A percentile compares a stretch with the other conserved stretches of the same genome.
Evolutionary conservation across 805 yeast genomes (phyloP).

Genomic region (Suhomyces vadensis): DNA sequence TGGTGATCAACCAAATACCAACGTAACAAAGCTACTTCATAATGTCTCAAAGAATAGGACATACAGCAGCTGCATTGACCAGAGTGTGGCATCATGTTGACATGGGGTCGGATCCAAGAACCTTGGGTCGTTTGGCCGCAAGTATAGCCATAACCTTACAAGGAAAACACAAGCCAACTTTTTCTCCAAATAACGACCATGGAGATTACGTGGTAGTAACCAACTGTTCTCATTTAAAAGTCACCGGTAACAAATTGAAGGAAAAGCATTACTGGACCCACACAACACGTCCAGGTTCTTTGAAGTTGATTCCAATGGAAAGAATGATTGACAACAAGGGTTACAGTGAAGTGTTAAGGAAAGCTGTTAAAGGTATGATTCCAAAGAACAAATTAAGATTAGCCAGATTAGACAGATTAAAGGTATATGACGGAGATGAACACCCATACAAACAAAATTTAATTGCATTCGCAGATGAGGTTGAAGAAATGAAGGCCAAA

Average conservation of each 20-base stretch:
- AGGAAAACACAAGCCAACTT: slow-evolving; percentile 97
- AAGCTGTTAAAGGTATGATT: slow-evolving; percentile 95
- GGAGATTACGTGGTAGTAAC: slow-evolving; percentile 98
- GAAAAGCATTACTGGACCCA: slow-evolving; percentile 89
- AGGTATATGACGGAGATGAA: slow-evolving; percentile 83
- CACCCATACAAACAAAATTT: slow-evolving; percentile 85
- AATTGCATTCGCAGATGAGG: slow-evolving; percentile 82
- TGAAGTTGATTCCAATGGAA: slow-evolving; percentile 80
- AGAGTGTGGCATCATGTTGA: slow-evolving; percentile 97
- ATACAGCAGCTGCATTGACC: slow-evolving; percentile 72
- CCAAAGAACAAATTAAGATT: slow-evolving; percentile 88
- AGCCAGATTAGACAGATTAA: slow-evolving; percentile 77
- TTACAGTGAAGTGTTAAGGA: slow-evolving; percentile 75
- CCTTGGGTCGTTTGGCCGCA: slow-evolving; percentile 90
- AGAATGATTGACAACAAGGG: slow-evolving; percentile 77
- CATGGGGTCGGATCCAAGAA: slow-evolving; percentile 76
- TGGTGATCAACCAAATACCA: not conserved
- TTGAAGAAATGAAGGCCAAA: slow-evolving; percentile 49
- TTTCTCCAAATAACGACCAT: slow-evolving; percentile 68
- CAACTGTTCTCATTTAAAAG: slow-evolving; percentile 76
- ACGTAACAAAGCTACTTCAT: not conserved
- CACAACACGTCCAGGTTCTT: slow-evolving; percentile 85
- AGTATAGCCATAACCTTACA: slow-evolving; percentile 82
- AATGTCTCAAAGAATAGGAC: slow-evolving; percentile 52
- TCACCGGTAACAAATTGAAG: slow-evolving; percentile 82